Base-by-base conservation (phyloP, 1,139 yeast species). In the Magnusiomyces tetraspermus region DNA sequence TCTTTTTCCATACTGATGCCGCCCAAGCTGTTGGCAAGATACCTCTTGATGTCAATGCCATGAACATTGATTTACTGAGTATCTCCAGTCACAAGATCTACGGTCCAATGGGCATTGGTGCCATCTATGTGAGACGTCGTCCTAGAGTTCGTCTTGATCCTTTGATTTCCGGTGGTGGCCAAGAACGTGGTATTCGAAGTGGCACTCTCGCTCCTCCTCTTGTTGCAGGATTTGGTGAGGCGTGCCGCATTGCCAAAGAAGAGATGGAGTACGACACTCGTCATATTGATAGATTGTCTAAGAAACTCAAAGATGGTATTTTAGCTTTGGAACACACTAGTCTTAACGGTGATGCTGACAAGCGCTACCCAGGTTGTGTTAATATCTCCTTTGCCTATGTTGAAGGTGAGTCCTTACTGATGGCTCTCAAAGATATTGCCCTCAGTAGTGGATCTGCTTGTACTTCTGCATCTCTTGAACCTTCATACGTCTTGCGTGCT, bases 41-140 rank as follows among this genome's bases (percentile, higher is more conserved):
- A 53, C 88, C 89, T 51, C 73, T 92, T 54, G 97, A 92, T 65
- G 99, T 92, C 57, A 89, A 94, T 72, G 87, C 83, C 61, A 80
- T 83, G 84, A 89, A 92, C 67, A 86, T 92, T 63, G 99, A 92
- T 70, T 73, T 90, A 60, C 76, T 94, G 82, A 88, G 97, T 22
- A 85, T 92, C 57, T 87, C 96, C 0, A 90, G 96, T 2, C 99
- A 92, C 73, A 92, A 92, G 73, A 84, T 94, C 56, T 92, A 94
- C 69, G 99, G 98, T 3, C 99, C 99, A 59, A 92, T 84, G 79
- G 99, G 99, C 58, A 79, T 89, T 59, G 99, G 99, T 64, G 99
- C 98, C 17, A 76, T 90, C 62, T 92, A 79, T 66, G 92, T 94
- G 42, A 83, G 98, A 72, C 85, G 99, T 77, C 82, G 98, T 71